Percentiles rank a stretch among this genome's conserved stretches.
phyloP scores from a whole-genome alignment of 495 filamentous ascomycete genomes.

The Penicillium egyptiacum region DNA sequence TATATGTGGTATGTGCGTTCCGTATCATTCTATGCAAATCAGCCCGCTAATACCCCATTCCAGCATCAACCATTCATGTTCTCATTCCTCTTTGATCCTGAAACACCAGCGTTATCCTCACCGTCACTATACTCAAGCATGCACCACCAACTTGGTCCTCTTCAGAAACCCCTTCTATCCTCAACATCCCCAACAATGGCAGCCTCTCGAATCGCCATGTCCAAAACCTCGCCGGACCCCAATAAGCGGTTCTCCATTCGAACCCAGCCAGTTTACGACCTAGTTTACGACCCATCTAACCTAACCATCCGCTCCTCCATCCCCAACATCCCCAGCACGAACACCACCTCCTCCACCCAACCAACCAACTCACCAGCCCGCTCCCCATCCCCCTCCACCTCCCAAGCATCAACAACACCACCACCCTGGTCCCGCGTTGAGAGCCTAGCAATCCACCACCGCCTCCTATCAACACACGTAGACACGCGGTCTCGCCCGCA shows the following conservation, averaged over 20 bases:
- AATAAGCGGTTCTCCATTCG: conserved; percentile 30
- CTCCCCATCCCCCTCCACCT: conserved; percentile 71
- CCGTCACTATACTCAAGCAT: conserved; percentile 76
- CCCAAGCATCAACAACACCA: conserved; percentile 44
- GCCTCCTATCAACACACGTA: conserved; percentile 74
- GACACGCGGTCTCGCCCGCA: conserved; percentile 56
- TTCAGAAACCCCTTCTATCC: conserved; percentile 67
- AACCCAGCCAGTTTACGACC: conserved; percentile 67
- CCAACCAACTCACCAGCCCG: conserved; percentile 19
- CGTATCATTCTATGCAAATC: background rate
- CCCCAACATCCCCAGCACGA: conserved; percentile 80
- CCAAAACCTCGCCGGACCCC: conserved; percentile 27
- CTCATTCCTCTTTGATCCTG: conserved; percentile 78
- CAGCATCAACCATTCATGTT: conserved; percentile 84
- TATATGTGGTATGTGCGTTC: conserved; percentile 56
- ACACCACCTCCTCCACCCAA: conserved; percentile 13
- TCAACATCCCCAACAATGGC: conserved; percentile 62
- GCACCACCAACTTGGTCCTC: conserved; percentile 75
- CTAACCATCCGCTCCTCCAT: conserved; percentile 80
- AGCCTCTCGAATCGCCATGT: conserved; percentile 45
- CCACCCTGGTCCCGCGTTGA: conserved; percentile 72
- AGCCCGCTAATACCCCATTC: conserved; percentile 6
- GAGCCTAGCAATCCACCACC: conserved; percentile 85
- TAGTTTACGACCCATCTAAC: conserved; percentile 78
- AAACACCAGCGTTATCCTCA: conserved; percentile 63